Conservation (phyloP, 2,329 filamentous ascomycete genomes). For the Dothideomycetes sp. region DNA sequence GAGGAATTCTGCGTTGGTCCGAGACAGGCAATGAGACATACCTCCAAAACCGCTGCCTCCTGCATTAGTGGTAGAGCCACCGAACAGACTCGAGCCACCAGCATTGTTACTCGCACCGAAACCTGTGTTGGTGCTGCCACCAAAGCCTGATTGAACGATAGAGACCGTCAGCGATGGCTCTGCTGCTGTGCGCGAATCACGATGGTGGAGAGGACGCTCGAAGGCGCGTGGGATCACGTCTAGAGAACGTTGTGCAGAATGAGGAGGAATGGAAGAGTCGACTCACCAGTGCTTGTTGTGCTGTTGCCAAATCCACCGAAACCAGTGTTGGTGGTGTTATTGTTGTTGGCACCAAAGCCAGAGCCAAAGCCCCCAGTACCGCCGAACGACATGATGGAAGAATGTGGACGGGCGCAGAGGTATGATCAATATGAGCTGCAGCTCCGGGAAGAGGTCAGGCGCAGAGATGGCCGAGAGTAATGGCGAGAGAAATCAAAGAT, state of each 20-base stretch:
- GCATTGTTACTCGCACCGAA: conserved; percentile 18
- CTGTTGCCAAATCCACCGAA: conserved; percentile 19
- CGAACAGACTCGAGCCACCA: conserved; percentile 25
- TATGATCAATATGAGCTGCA: not conserved
- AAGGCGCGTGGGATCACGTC: not conserved
- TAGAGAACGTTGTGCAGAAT: not conserved
- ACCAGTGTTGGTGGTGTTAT: conserved; percentile 20
- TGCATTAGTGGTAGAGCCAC: conserved; percentile 30
- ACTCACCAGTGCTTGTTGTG: conserved; percentile 26
- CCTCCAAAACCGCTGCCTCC: conserved; percentile 17
- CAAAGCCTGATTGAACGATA: conserved; percentile 16
- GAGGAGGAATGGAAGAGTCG: not conserved
- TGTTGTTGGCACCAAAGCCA: conserved; percentile 28
- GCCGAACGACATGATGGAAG: conserved; percentile 15
- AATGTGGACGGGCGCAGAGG: not conserved
- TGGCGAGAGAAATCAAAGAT: not conserved
- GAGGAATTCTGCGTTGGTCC: not conserved
- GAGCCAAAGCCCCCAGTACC: conserved; percentile 55
- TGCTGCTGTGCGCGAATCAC: conserved; percentile 1
- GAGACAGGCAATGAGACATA: conserved; percentile 6
- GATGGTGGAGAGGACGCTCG: not conserved
- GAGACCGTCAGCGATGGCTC: conserved; percentile 6
- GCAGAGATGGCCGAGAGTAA: not conserved
- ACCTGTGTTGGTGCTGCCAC: conserved; percentile 17
- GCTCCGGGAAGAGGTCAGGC: not conserved